phyloP scores from a whole-genome alignment of 2,329 filamentous ascomycete species.

The Xylaria sp. region DNA sequence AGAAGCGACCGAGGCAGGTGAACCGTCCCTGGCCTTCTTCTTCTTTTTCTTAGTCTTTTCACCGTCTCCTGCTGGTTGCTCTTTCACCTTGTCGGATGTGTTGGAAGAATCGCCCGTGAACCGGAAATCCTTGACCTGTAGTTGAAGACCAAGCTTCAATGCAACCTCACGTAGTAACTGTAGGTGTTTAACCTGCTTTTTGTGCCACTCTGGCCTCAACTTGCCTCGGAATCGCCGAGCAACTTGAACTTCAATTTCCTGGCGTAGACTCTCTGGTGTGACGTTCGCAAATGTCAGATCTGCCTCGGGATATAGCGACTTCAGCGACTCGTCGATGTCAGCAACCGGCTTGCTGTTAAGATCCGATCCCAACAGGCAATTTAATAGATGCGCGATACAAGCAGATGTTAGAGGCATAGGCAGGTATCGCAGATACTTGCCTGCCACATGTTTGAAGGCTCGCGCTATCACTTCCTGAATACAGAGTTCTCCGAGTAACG shows the following conservation, averaged over 20 bases:
- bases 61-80: conserved; percentile 50
- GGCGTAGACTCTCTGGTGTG: conserved; percentile 73
- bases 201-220: conserved; percentile 71
- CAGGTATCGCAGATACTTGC: conserved; percentile 78
- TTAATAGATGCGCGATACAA: conserved; percentile 85
- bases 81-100: conserved; percentile 47
- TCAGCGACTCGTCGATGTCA: conserved; percentile 76
- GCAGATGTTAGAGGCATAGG: conserved; percentile 80
- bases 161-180: conserved; percentile 90
- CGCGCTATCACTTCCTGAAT: conserved; percentile 94
- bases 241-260: conserved; percentile 74
- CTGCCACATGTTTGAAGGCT: conserved; percentile 90
- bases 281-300: conserved; percentile 82
- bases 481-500: conserved; percentile 77
- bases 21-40: conserved; percentile 62
- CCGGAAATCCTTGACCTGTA: conserved; percentile 77
- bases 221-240: conserved; percentile 76
- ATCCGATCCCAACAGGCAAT: conserved; percentile 83
- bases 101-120: conserved; percentile 56
- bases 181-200: conserved; percentile 72
- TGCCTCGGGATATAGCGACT: conserved; percentile 77
- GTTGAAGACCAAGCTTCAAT: conserved; percentile 87
- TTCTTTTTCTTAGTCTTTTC: conserved; percentile 66
- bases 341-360: conserved; percentile 79
- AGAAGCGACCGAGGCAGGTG: conserved; percentile 53